A percentile compares a stretch with the other conserved stretches of the same genome.
Conservation (phyloP, 768 basidiomycete genomes). For the Calocera viscosa region DNA sequence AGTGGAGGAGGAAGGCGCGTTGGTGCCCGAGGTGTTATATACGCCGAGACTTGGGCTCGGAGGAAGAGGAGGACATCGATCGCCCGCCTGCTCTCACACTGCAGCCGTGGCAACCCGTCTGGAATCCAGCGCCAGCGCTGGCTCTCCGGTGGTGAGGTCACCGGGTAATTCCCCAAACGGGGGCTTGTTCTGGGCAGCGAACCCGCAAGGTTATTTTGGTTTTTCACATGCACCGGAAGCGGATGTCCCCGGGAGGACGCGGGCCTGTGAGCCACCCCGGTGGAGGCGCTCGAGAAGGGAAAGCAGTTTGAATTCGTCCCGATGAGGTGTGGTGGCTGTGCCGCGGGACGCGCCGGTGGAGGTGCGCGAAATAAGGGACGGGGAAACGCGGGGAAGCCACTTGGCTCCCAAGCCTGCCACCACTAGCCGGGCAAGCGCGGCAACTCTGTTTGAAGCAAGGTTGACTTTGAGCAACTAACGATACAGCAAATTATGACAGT, state of each 20-base stretch:
- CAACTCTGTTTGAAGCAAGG: no score
- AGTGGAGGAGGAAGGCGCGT: no score
- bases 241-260: not conserved
- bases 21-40: not conserved
- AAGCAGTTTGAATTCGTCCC: not conserved
- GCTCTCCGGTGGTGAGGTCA: not conserved
- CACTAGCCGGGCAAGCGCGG: no score
- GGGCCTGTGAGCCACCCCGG: not conserved
- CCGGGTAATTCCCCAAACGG: conserved; percentile 4
- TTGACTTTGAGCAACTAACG: not conserved
- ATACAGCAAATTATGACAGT: no score
- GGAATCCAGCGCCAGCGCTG: not conserved
- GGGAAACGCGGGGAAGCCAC: not conserved
- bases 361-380: not conserved
- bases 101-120: not conserved
- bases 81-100: no score
- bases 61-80: no score
- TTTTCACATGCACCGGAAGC: not conserved
- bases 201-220: not conserved
- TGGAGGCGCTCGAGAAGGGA: not conserved
- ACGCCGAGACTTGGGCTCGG: no score
- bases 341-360: not conserved
- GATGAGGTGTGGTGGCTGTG: not conserved
- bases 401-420: no score
- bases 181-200: not conserved